These are phyloP conservation scores for Arabis alpina DNA, from an alignment of 345 rosid species.

Conservation along the genomic window DNA sequence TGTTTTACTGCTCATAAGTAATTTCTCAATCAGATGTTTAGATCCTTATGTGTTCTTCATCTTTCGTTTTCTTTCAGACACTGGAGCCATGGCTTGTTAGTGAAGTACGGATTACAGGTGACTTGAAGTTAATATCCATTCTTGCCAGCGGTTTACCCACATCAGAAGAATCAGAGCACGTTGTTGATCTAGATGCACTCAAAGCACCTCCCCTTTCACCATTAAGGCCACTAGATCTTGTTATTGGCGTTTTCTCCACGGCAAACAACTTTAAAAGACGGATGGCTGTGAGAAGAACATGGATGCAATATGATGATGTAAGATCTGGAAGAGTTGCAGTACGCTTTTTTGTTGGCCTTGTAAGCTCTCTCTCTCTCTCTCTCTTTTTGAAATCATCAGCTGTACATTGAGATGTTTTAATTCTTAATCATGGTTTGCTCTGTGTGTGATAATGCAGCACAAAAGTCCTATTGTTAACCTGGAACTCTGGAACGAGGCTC, in stretches of 20 bases:
- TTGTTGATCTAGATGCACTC: conserved; percentile 63
- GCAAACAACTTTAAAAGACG: conserved; percentile 94
- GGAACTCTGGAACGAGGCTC: conserved; percentile 94
- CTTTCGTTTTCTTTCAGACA: conserved; percentile 52
- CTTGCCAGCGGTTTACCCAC: conserved; percentile 92
- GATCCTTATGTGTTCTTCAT: conserved; percentile 26
- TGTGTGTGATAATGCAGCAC: conserved; percentile 65
- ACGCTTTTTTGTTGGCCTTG: conserved; percentile 98
- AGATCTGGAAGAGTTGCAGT: conserved; percentile 80
- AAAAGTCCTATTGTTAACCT: conserved; percentile 86
- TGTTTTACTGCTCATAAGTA: conserved; percentile 6
- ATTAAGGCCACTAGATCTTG: conserved; percentile 64
- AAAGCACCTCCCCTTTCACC: conserved; percentile 68
- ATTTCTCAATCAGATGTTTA: conserved; percentile 30
- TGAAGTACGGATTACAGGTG: conserved; percentile 86
- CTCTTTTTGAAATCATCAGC: not conserved
- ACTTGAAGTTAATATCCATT: conserved; percentile 67
- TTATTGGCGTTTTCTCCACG: conserved; percentile 93
- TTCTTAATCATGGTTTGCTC: conserved; percentile 14
- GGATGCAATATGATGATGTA: conserved; percentile 94
- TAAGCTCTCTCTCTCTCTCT: conserved; percentile 45
- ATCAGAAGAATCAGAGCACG: conserved; percentile 82
- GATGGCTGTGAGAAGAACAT: conserved; percentile 97
- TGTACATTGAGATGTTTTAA: not conserved
- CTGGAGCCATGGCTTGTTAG: conserved; percentile 97